Base-by-base conservation (phyloP, 2,329 filamentous ascomycete species). In the Neurospora sp. region DNA sequence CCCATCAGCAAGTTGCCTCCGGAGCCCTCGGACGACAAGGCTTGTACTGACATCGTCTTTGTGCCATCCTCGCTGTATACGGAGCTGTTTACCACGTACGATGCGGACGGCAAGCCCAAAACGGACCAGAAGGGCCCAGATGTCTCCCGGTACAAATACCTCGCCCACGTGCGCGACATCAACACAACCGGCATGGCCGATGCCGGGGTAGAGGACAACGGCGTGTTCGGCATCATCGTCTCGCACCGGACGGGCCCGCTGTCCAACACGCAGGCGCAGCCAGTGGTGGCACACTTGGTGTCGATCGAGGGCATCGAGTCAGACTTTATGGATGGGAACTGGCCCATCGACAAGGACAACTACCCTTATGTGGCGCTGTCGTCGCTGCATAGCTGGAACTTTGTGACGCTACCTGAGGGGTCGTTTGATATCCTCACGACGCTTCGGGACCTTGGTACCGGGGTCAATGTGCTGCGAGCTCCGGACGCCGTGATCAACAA, bases 101-200 rank as follows among this genome's bases (percentile, higher is more conserved):
- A 71, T 43, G 65, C 68, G 12, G 43, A 72, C 38, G 46, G 46
- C 67, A 70, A 15, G 65, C 65, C 38, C 40, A 52, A 40, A 43
- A 65, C 67, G 62, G 68, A 36, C 68, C 38, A 43, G n/a, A 52
- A 72, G 72, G 17, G 69, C 77, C 69, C 74, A 74, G 1, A 71
- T 17, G 40, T 36, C 2, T 6, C 67, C 0, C 73, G 71, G 23
- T 78, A 79, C 71, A 70, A 77, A 38, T 80, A 74, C 57, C 72
- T 83, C 6, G 73, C 82, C 1, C 82, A 84, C 69, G 78, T 82
- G 0, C 78, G 82, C 0, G 75, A 80, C 11, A 78, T 83, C 70
- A 81, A 82, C 67, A 77, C 75, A 0, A 67, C 70, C 0, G 81
- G 82, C 0, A 81, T 82, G 75, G 77, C 81, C 0, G 69, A 77